Percentiles rank a stretch among this genome's conserved stretches.
These are phyloP conservation scores for Clitopilus passeckerianus DNA, from an alignment of 768 basidiomycete genomes.

Conservation along the genomic window DNA sequence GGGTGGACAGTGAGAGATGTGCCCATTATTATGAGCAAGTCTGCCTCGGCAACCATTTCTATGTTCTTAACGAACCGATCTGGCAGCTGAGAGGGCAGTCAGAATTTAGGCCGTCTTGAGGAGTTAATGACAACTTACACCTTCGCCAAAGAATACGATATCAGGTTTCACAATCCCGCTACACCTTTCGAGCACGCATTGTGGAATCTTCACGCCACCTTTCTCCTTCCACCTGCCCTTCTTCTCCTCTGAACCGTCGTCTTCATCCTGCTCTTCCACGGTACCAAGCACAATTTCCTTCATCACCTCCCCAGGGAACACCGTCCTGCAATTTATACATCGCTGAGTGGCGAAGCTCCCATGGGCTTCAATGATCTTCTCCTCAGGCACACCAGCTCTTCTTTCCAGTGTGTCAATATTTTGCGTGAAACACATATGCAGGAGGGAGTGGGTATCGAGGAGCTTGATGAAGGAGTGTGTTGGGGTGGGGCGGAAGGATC, in stretches of 20 bases:
- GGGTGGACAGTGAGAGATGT: conserved; percentile 87
- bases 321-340: conserved; percentile 68
- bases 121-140: conserved; percentile 33
- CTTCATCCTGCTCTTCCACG: conserved; percentile 31
- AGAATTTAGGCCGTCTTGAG: background rate
- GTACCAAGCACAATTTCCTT: conserved; percentile 22
- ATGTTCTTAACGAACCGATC: conserved; percentile 56
- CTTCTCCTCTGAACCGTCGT: background rate
- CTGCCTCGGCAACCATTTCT: conserved; percentile 53
- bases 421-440: conserved; percentile 82
- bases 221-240: conserved; percentile 13
- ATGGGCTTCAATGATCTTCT: conserved; percentile 89
- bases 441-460: conserved; percentile 59
- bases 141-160: conserved; percentile 90
- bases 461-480: conserved; percentile 90
- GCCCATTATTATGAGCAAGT: conserved; percentile 87
- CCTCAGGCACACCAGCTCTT: conserved; percentile 67
- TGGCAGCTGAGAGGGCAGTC: conserved; percentile 53
- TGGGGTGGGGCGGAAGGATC: conserved; percentile 79
- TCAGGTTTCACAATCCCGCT: conserved; percentile 85
- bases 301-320: conserved; percentile 67
- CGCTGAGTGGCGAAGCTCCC: conserved; percentile 88
- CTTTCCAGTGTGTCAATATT: conserved; percentile 93
- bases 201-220: conserved; percentile 51
- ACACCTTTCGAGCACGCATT: conserved; percentile 49